These are phyloP conservation scores for Xylaria intraflava DNA, from an alignment of 495 filamentous ascomycete genomes.

Conservation along the genomic window DNA sequence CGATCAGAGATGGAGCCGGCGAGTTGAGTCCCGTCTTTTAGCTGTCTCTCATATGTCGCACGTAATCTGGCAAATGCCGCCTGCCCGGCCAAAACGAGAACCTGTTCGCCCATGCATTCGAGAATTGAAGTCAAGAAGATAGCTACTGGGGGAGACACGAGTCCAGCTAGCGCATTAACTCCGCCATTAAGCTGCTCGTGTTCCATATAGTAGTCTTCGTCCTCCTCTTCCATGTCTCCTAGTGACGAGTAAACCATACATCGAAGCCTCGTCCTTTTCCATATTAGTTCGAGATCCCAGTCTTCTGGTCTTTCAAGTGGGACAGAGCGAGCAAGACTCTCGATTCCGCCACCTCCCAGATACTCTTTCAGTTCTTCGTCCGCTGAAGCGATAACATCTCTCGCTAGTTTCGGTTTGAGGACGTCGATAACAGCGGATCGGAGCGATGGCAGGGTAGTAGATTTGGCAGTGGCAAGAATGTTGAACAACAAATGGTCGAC, in stretches of 20 bases:
- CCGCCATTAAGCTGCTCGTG: slow-evolving; percentile 58
- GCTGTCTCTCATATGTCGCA: slow-evolving; percentile 43
- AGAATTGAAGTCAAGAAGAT: slow-evolving; percentile 94
- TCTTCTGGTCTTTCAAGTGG: slow-evolving; percentile 47
- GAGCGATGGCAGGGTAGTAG: slow-evolving; percentile 70
- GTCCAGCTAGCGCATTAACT: slow-evolving; percentile 48
- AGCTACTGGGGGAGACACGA: slow-evolving; percentile 84
- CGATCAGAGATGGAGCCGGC: slow-evolving; percentile 47
- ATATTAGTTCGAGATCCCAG: slow-evolving; percentile 82
- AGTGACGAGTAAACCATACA: slow-evolving; percentile 98
- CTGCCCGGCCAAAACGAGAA: slow-evolving; percentile 79
- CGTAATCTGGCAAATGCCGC: slow-evolving; percentile 70
- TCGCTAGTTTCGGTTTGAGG: slow-evolving; percentile 79
- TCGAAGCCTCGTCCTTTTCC: slow-evolving; percentile 84
- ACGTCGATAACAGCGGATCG: slow-evolving; percentile 82
- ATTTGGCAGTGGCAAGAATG: slow-evolving; percentile 71
- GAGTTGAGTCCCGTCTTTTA: slow-evolving; percentile 39
- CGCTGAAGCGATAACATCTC: slow-evolving; percentile 77
- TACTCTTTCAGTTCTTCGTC: slow-evolving; percentile 90
- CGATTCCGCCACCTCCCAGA: slow-evolving; percentile 69
- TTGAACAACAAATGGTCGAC: slow-evolving; percentile 90
- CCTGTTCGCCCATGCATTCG: slow-evolving; percentile 90
- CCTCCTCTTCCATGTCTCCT: slow-evolving; percentile 95
- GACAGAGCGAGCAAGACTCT: slow-evolving; percentile 52
- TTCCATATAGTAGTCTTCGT: slow-evolving; percentile 79